Base-by-base conservation (phyloP, 2,329 filamentous ascomycete species). In the Xylariales sp. region DNA sequence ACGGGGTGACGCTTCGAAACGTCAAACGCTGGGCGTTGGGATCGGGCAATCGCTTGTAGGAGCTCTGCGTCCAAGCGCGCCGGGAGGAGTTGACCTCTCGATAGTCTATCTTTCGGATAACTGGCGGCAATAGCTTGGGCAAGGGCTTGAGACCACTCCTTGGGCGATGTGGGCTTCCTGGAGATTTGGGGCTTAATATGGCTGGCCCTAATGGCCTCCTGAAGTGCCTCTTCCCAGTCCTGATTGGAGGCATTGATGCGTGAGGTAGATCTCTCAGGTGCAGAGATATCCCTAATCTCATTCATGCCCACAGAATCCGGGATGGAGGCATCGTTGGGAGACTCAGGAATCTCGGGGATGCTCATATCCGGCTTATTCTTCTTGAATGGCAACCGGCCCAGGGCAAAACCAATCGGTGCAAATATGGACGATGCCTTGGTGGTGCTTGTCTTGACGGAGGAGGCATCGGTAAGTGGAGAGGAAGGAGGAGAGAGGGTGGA, bases 141-240 rank as follows among this genome's bases (percentile, higher is more conserved):
- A 2, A 72, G 57, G 4, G 69, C 69, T 14, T 52, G 50, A 7
- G 55, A 51, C 62, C 63, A 66, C 16, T 61, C 51, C 24, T 47
- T 51, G 15, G 53, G 47, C 13, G 53, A 49, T 4, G 48, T 42
- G 16, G 21, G 8, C 25, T 25, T 46, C 16, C 51, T 50, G 15
- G 20, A 33, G 18, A 50, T 35, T 18, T 45, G 47, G 5, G 43
- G 40, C 4, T 42, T 17, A 12, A 48, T 35, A 27, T 47, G 40
- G 32, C 52, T 50, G 20, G 47, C 43, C 27, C 42, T 40, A 20
- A 51, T 46, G 23, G 52, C 52, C 19, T 38, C 42, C 24, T 49
- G 28, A 12, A 56, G 47, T 15, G 40, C 49, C 4, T 7, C 33
- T 5, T 53, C 47, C 53, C 52, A 55, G 16, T 50, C 34, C 43